These are phyloP conservation scores for Metahyphopichia silvanorum DNA, from an alignment of 805 yeast genomes.

Conservation along the genomic window DNA sequence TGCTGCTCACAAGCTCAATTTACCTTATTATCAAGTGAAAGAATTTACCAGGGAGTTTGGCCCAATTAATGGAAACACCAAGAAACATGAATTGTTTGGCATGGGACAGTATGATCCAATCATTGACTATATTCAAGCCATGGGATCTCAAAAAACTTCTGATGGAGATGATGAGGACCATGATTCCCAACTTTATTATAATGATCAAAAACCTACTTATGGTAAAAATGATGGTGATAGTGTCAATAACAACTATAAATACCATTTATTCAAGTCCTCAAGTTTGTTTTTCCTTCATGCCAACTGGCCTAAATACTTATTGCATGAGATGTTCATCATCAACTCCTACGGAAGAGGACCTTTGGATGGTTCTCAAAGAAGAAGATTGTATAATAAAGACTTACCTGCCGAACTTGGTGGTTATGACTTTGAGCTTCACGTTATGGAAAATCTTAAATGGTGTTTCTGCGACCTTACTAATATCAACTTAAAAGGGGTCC, in stretches of 20 bases:
- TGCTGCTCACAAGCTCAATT: conserved; percentile 34
- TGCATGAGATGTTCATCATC: conserved; percentile 21
- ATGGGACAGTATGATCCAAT: conserved; percentile 40
- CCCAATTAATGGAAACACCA: conserved; percentile 16
- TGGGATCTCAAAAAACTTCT: conserved; percentile 19
- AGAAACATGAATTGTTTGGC: conserved; percentile 26
- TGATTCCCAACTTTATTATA: conserved; percentile 6
- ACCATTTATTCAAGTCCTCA: conserved; percentile 25
- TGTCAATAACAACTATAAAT: conserved; percentile 21
- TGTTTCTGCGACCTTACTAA: conserved; percentile 24
- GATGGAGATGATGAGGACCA: conserved; percentile 13
- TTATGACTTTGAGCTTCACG: conserved; percentile 24
- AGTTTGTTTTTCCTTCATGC: conserved; percentile 32
- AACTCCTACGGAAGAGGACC: conserved; percentile 29
- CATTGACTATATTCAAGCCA: conserved; percentile 22
- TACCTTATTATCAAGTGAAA: conserved; percentile 35
- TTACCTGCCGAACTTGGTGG: conserved; percentile 21
- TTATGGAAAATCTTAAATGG: conserved; percentile 25
- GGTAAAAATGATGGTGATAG: conserved; percentile 19
- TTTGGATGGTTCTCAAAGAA: conserved; percentile 12
- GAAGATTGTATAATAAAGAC: conserved; percentile 25
- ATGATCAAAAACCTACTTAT: conserved; percentile 13
- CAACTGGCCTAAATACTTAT: conserved; percentile 33
- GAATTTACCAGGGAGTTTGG: conserved; percentile 38
- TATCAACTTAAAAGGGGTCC: conserved; percentile 18